Base-by-base conservation (phyloP, 441 rosid genomes). In the Bocquillonia castaneifolia region DNA sequence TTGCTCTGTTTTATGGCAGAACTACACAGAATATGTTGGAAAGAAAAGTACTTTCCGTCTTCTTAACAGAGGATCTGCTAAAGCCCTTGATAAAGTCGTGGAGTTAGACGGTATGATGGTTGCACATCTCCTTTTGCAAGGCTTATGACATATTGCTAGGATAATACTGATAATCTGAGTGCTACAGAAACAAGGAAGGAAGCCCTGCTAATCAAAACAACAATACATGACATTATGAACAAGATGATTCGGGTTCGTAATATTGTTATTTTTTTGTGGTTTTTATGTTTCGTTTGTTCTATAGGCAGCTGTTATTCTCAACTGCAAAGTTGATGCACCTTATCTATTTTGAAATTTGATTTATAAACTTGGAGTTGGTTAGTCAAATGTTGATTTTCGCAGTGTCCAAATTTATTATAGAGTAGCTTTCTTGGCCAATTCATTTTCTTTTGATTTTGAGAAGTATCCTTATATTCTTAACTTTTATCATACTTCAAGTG, bases 11-110 rank as follows among this genome's bases (percentile, higher is more conserved):
- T 61, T 51, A 15, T 70, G 52, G 44, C 70, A 75, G 82, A 78
- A 80, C 58, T 78, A 74, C 65, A 80, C 78, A 0, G 75, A 78
- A n/a, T 80, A 69, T 10, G 84, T 78, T 10, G 84, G 84, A 9
- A 77, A 80, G 81, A 94, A 90, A 80, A 87, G 97, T 62, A 81
- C 89, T 69, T 92, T 92, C 69, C 94, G 93, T 44, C 97, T 94
- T 83, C 98, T 94, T 74, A 94, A 88, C 65, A 79, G 98, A 77
- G 98, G 97, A 64, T 88, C 98, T 75, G 96, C 99, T 58, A 92
- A 94, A 90, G 98, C 99, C 68, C 96, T 90, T 52, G 99, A 94
- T 78, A 92, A 94, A 83, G 98, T 94, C 73, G 94, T 88, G 62
- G 99, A 92, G 76, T 85, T 94, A 69, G 98, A 92, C 79, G 96